Percentiles rank a stretch among this genome's conserved stretches.
phyloP scores from a whole-genome alignment of 2,329 filamentous ascomycete species.

The Teratosphaeria nubilosa region DNA sequence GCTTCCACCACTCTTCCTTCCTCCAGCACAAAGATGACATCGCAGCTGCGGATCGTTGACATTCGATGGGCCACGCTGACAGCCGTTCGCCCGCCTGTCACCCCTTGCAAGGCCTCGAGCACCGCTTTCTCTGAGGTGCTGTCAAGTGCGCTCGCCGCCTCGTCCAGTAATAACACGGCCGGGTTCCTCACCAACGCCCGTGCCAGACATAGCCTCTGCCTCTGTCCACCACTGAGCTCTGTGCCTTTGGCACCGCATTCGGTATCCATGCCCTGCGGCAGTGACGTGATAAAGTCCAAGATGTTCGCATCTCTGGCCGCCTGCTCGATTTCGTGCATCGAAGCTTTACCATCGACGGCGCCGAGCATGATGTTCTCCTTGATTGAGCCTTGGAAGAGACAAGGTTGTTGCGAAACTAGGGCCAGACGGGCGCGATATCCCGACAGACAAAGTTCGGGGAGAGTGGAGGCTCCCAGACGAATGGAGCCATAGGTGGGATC shows the following conservation, averaged over 20 bases:
- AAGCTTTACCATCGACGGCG: background rate
- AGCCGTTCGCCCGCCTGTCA: constrained; percentile 24
- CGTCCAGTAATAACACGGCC: constrained; percentile 26
- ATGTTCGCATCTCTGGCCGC: constrained; percentile 14
- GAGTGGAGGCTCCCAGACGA: constrained; percentile 1
- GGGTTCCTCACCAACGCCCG: constrained; percentile 27
- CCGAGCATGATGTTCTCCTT: constrained; percentile 23
- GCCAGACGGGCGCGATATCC: constrained; percentile 26
- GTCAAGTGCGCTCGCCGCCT: constrained; percentile 29
- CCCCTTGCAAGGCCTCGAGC: constrained; percentile 24
- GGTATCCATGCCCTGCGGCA: constrained; percentile 27
- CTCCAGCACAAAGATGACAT: constrained; percentile 61
- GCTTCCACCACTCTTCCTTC: constrained; percentile 56
- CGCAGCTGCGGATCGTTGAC: constrained; percentile 64
- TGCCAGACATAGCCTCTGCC: constrained; percentile 28
- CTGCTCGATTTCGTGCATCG: background rate
- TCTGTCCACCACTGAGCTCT: constrained; percentile 26
- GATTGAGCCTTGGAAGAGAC: constrained; percentile 26
- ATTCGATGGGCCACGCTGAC: constrained; percentile 45
- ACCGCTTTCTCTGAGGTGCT: constrained; percentile 25
- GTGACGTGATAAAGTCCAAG: constrained; percentile 27
- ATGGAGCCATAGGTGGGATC: background rate
- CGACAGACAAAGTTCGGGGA: constrained; percentile 18
- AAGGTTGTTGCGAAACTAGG: constrained; percentile 28
- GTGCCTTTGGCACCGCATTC: constrained; percentile 25